phyloP scores from a whole-genome alignment of 2,329 filamentous ascomycete genomes.

The Paecilomyces dactylethromorphus region DNA sequence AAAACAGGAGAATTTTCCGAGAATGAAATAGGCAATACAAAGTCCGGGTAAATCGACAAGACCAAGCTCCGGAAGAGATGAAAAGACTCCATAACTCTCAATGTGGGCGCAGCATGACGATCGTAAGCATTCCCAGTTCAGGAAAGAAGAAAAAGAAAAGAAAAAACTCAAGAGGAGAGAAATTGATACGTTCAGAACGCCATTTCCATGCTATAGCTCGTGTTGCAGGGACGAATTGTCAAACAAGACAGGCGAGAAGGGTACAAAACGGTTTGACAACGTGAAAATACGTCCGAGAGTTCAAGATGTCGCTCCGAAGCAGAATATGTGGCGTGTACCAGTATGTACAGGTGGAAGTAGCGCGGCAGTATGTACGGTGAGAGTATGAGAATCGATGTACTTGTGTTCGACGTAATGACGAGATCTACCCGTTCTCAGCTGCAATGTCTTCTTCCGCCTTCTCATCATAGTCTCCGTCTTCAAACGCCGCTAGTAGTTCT shows the following conservation, averaged over 20 bases:
- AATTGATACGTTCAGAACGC: constrained; percentile 8
- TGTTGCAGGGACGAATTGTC: background rate
- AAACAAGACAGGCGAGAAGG: background rate
- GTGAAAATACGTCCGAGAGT: background rate
- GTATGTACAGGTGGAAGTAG: constrained; percentile 3
- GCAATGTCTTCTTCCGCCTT: constrained; percentile 27
- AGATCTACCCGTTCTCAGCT: constrained; percentile 23
- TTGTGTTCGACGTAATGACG: background rate
- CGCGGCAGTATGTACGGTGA: constrained; percentile 2
- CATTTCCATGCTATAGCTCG: constrained; percentile 5
- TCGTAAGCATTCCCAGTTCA: background rate
- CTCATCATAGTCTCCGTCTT: constrained; percentile 33
- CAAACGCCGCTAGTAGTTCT: constrained; percentile 57
- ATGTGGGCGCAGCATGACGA: background rate
- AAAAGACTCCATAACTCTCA: background rate
- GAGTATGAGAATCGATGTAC: background rate
- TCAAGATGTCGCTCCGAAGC: background rate
- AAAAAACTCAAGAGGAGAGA: background rate
- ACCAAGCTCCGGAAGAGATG: background rate
- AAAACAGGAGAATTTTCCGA: background rate
- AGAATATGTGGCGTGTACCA: background rate
- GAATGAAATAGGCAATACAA: background rate
- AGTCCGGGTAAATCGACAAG: background rate
- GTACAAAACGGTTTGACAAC: background rate
- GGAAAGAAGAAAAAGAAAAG: background rate